These are phyloP conservation scores for Panicum hallii DNA, from an alignment of 202 grass and related monocot genomes.

Conservation along the genomic window DNA sequence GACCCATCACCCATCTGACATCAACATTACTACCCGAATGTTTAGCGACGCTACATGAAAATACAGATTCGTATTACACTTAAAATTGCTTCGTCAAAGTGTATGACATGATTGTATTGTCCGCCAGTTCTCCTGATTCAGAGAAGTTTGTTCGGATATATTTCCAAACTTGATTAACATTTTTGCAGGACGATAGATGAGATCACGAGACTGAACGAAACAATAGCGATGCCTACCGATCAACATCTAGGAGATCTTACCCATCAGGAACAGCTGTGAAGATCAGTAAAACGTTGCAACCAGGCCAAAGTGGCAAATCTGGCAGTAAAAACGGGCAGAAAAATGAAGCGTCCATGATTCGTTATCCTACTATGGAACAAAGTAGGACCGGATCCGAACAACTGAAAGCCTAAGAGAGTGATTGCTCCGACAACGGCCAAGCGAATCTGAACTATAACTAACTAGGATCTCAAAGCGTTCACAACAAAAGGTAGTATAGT, in stretches of 20 bases:
- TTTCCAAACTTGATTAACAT: constrained; percentile 18
- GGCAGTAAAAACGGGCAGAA: neutral
- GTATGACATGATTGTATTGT: constrained; percentile 16
- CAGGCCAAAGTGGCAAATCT: neutral
- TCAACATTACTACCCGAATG: constrained; percentile 35
- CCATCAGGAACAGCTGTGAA: neutral
- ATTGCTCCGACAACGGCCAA: constrained; percentile 1
- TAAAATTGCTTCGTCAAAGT: neutral
- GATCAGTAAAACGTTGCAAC: neutral
- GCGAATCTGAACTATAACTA: constrained; percentile 31
- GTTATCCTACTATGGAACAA: neutral
- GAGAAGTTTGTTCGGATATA: neutral
- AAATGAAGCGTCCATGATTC: neutral
- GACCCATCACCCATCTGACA: constrained; percentile 29
- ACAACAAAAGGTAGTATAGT: neutral
- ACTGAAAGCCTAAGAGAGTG: neutral
- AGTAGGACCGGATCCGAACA: neutral
- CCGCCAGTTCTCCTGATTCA: constrained; percentile 5
- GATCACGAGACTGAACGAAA: neutral
- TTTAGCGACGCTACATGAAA: neutral
- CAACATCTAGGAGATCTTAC: constrained; percentile 1
- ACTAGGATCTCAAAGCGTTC: constrained; percentile 20
- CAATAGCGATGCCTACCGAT: neutral
- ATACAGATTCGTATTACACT: constrained; percentile 3
- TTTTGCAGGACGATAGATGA: neutral